Percentiles rank a stretch among this genome's conserved stretches.
Evolutionary conservation across 192 early-diverging fungal genomes (phyloP).

Genomic region (Geosiphon pyriformis): DNA sequence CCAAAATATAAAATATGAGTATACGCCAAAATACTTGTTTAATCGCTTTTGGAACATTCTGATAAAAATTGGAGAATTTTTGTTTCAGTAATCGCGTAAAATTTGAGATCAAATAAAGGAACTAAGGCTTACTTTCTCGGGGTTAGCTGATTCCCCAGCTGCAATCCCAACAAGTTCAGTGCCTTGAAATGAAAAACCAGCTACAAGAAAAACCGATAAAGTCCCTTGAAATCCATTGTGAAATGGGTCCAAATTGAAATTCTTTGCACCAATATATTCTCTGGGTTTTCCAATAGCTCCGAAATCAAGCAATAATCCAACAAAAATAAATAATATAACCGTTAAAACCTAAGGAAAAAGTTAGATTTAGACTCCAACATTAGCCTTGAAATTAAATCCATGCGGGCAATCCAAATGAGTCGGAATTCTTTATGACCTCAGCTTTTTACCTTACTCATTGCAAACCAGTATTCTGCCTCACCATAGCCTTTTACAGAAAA

Average conservation of each 20-base stretch:
- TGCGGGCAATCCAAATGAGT: background rate
- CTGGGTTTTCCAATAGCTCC: slow-evolving; percentile 56
- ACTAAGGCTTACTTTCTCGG: no score
- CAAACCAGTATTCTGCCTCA: slow-evolving; percentile 86
- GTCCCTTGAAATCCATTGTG: slow-evolving; percentile 58
- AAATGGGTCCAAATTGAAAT: slow-evolving; percentile 50
- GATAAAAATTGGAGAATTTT: no score
- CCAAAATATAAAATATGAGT: slow-evolving; percentile 59
- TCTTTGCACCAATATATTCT: slow-evolving; percentile 61
- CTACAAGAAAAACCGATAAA: slow-evolving; percentile 63
- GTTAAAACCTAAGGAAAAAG: slow-evolving; percentile 47
- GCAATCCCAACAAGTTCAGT: slow-evolving; percentile 90
- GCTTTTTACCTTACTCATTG: slow-evolving; percentile 59
- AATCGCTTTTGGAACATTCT: slow-evolving; percentile 70
- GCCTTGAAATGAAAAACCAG: slow-evolving; percentile 82
- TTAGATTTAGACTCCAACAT: background rate
- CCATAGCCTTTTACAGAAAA: slow-evolving; percentile 78
- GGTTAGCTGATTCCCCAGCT: slow-evolving; percentile 81
- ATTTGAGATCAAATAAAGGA: no score
- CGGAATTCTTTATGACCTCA: background rate
- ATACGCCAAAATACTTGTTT: slow-evolving; percentile 73
- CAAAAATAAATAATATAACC: slow-evolving; percentile 75
- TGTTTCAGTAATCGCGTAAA: no score
- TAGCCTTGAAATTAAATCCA: no score
- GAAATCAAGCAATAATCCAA: slow-evolving; percentile 68